Conservation (phyloP, 2,329 filamentous ascomycete species). For the Pseudogymnoascus sp. region DNA sequence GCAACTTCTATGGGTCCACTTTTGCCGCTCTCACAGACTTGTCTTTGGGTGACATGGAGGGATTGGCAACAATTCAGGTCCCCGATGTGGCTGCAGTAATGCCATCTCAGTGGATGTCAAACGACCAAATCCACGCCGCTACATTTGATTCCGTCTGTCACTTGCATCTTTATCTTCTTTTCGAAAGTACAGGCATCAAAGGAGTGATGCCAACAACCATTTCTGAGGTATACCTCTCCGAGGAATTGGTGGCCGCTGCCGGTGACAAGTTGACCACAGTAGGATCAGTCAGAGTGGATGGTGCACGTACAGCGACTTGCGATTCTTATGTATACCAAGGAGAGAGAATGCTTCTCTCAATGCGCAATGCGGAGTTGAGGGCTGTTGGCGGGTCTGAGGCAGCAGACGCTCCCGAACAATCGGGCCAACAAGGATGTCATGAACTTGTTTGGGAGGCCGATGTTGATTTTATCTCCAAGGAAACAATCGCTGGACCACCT, state of each 20-base stretch:
- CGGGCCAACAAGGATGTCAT: conserved; percentile 2
- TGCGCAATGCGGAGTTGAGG: background rate
- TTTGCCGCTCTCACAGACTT: conserved; percentile 12
- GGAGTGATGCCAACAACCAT: background rate
- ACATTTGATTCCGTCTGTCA: background rate
- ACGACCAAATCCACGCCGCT: background rate
- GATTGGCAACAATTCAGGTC: background rate
- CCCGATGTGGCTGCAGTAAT: conserved; percentile 10
- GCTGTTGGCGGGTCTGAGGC: conserved; percentile 8
- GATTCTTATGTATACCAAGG: conserved; percentile 10
- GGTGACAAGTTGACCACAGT: conserved; percentile 7
- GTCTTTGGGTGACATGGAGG: conserved; percentile 2
- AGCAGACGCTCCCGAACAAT: background rate
- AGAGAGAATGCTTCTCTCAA: conserved; percentile 5
- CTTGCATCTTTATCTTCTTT: conserved; percentile 8
- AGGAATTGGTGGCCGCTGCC: background rate
- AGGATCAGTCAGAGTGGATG: conserved; percentile 4
- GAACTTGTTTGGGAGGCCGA: conserved; percentile 3
- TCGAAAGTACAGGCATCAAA: conserved; percentile 2
- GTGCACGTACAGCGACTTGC: conserved; percentile 7
- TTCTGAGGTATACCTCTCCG: background rate
- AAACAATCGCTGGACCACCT: background rate
- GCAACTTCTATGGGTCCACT: conserved; percentile 10
- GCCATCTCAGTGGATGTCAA: conserved; percentile 8
- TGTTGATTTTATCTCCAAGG: conserved; percentile 5